Conservation (phyloP, 208 protist genomes). For the Acanthamoeba sp. region DNA sequence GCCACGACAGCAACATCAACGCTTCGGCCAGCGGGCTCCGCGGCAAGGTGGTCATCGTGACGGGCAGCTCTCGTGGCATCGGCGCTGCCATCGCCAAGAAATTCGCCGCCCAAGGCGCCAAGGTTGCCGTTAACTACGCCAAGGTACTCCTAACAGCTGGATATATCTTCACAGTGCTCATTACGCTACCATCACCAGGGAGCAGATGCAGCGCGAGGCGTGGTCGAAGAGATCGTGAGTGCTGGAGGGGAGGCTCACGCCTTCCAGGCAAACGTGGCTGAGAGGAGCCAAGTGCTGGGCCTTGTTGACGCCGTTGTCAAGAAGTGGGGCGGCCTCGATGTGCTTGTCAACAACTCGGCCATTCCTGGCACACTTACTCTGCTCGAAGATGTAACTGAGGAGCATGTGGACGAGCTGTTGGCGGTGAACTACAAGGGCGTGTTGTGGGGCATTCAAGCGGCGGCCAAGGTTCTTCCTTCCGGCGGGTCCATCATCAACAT, state of each 20-base stretch:
- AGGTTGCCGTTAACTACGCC: background rate
- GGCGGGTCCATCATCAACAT: conserved; percentile 59
- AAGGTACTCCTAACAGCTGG: background rate
- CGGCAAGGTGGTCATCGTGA: conserved; percentile 50
- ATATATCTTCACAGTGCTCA: background rate
- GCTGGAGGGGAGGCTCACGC: background rate
- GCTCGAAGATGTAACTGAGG: background rate
- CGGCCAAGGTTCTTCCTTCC: background rate
- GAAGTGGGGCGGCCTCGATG: conserved; percentile 8
- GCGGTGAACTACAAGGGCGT: background rate
- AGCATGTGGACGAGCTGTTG: background rate
- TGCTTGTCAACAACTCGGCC: conserved; percentile 55
- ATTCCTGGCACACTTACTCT: background rate
- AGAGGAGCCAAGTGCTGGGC: background rate
- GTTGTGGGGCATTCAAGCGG: background rate
- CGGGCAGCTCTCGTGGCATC: conserved; percentile 46
- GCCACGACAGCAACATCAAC: background rate
- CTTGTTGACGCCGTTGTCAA: background rate
- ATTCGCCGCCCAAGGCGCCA: background rate
- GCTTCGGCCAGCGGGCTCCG: background rate
- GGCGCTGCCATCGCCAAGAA: background rate
- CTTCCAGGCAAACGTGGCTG: conserved; percentile 12
- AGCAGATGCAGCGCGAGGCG: background rate
- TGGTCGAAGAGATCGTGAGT: background rate
- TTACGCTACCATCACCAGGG: background rate